A percentile compares a stretch with the other conserved stretches of the same genome.
phyloP scores from a whole-genome alignment of 2,329 filamentous ascomycete genomes.

The Neobulgaria alba region DNA sequence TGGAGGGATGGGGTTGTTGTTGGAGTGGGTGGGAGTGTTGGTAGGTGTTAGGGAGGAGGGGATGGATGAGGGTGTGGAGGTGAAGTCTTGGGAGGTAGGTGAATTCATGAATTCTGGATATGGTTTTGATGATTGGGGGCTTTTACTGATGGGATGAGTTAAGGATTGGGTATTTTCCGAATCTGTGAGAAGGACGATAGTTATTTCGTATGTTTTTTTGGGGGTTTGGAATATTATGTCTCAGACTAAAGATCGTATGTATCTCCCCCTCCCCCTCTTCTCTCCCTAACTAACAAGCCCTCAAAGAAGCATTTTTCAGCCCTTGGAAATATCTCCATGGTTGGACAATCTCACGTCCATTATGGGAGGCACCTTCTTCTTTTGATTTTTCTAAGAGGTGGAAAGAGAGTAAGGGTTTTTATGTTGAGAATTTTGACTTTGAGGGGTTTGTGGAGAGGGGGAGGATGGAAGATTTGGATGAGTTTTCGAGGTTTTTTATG shows the following conservation, averaged over 20 bases:
- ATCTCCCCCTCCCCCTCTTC: not conserved
- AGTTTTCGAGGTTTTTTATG: conserved; percentile 27
- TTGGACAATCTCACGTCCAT: conserved; percentile 27
- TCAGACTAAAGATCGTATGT: conserved; percentile 15
- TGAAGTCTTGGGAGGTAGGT: conserved; percentile 25
- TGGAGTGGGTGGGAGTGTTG: conserved; percentile 19
- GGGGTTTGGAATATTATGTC: conserved; percentile 23
- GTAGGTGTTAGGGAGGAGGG: conserved; percentile 21
- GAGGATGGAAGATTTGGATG: conserved; percentile 26
- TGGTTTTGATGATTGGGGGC: not conserved
- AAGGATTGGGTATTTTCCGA: conserved; percentile 31
- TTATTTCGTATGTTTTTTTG: conserved; percentile 27
- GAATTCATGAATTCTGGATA: too few relatives aligned
- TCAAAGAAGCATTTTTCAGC: conserved; percentile 8
- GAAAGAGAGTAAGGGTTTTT: conserved; percentile 23
- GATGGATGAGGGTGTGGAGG: conserved; percentile 7
- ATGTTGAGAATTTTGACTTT: conserved; percentile 26
- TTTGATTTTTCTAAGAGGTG: conserved; percentile 25
- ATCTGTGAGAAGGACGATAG: conserved; percentile 28
- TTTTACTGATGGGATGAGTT: conserved; percentile 3
- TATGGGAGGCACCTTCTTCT: conserved; percentile 28
- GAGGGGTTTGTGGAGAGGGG: conserved; percentile 25
- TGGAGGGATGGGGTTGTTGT: conserved; percentile 25
- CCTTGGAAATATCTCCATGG: conserved; percentile 26
- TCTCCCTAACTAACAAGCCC: conserved; percentile 12